Percentiles rank a stretch among this genome's conserved stretches.
Evolutionary conservation across 768 basidiomycete genomes (phyloP).

Genomic region (Tricholoma saponaceum): DNA sequence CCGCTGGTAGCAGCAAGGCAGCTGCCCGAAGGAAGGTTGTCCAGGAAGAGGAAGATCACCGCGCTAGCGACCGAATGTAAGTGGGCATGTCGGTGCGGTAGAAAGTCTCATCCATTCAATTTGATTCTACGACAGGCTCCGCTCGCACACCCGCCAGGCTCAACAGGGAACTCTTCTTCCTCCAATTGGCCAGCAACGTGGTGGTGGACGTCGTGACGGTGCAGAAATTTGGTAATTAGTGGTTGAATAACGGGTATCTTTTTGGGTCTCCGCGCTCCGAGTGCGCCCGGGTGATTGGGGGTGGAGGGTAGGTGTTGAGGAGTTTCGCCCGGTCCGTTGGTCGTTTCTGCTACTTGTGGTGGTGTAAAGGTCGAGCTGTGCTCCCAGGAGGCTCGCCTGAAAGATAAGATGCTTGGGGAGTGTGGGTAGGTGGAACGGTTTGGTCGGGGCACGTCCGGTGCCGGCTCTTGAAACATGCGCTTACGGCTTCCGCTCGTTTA

Average conservation of each 20-base stretch:
- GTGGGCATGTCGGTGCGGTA: conserved; percentile 23
- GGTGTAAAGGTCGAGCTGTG: conserved; percentile 28
- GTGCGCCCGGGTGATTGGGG: conserved; percentile 43
- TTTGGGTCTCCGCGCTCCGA: conserved; percentile 38
- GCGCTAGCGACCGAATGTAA: conserved; percentile 80
- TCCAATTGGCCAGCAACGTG: conserved; percentile 42
- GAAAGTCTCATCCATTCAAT: conserved; percentile 16
- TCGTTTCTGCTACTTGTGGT: conserved; percentile 26
- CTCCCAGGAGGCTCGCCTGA: conserved; percentile 11
- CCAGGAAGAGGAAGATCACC: conserved; percentile 82
- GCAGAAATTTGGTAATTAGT: conserved; percentile 53
- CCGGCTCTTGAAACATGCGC: conserved; percentile 22
- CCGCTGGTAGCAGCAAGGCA: conserved; percentile 57
- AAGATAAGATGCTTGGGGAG: conserved; percentile 17
- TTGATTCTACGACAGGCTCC: conserved; percentile 50
- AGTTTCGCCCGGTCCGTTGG: conserved; percentile 27
- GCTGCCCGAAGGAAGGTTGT: conserved; percentile 72
- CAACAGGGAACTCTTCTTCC: conserved; percentile 54
- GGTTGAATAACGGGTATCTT: conserved; percentile 21
- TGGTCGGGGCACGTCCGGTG: conserved; percentile 42
- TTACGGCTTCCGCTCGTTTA: conserved; percentile 26
- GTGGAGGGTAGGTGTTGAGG: conserved; percentile 44
- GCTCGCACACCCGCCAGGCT: conserved; percentile 82
- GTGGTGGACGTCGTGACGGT: conserved; percentile 39
- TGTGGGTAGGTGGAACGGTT: conserved; percentile 24